Evolutionary conservation across 1,284 basidiomycete genomes (phyloP), one percentile per base, ranked within the genome.

Genomic region (Paramarasmius palmivorus): DNA sequence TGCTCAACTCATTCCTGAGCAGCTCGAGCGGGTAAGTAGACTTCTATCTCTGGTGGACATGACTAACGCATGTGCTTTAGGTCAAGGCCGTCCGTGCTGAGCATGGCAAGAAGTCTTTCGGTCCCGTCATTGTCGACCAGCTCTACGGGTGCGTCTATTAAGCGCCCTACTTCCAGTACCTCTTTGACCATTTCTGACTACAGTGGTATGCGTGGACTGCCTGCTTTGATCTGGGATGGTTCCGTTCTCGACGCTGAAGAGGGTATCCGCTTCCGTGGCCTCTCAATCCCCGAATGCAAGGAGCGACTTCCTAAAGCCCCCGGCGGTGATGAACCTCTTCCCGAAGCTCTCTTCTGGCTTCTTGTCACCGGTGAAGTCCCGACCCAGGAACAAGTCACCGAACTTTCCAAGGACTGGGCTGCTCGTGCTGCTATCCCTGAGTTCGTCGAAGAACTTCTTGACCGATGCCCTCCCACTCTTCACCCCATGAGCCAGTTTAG

Each of bases 401-500:
- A 85, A 54, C 84, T 98, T 59, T 93, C 91, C 57, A 86, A 85
- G 65, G 95, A 97, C 69, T 95, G 94, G 91, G 94, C 93, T 54
- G 90, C 92, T 44, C 90, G 94, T 63, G 84, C 92, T 52, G 82
- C 87, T 54, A 84, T 98, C 61, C 94, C 95, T 48, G 87, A 90
- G 58, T 95, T 95, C 64, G 90, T 97, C 36, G 93, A 97, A 74
- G 93, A 96, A 66, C 82, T 96, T 63, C 83, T 98, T 54, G 95
- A 98, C 76, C 79, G 91, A 69, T 95, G 92, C 77, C 93, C 94
- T 56, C 92, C 92, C 52, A 95, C 93, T 26, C 82, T 97, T 52
- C 95, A 97, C 74, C 94, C 94, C 61, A 98, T 97, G 94, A 92
- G 89, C 72, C 94, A 98, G 76, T 96, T 98, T 77, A 89, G 88